phyloP scores from a whole-genome alignment of 345 rosid species.

The Euclidium syriacum region DNA sequence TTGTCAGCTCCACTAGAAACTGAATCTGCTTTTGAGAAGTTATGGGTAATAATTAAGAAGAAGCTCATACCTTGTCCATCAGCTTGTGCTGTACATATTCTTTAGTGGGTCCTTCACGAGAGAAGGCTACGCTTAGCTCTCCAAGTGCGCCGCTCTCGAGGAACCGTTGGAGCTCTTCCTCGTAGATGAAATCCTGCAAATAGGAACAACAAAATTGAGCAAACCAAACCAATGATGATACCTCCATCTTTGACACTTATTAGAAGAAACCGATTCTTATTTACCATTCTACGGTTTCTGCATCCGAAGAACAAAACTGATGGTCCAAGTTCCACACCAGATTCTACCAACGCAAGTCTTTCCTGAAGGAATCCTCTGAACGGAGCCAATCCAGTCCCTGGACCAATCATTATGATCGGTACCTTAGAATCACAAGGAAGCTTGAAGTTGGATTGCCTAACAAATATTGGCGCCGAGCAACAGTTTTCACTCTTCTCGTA shows the following conservation, averaged over 20 bases:
- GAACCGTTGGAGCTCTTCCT: constrained; percentile 73
- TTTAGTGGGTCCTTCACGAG: constrained; percentile 93
- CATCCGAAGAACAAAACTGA: constrained; percentile 87
- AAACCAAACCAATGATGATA: not conserved
- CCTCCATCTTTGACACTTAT: too few species aligned
- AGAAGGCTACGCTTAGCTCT: constrained; percentile 77
- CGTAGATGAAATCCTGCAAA: constrained; percentile 79
- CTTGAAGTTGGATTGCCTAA: constrained; percentile 88
- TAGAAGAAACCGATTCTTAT: too few species aligned
- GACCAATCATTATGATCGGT: constrained; percentile 93
- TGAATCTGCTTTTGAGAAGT: too few species aligned
- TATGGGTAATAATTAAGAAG: too few species aligned
- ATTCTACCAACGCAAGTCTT: constrained; percentile 66
- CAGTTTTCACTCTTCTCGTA: constrained; percentile 59
- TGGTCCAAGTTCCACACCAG: constrained; percentile 75
- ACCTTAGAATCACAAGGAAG: constrained; percentile 72
- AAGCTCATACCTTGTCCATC: constrained; percentile 60
- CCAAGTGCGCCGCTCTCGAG: constrained; percentile 69
- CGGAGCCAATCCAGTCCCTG: constrained; percentile 98
- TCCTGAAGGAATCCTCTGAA: constrained; percentile 99
- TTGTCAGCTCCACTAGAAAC: not conserved
- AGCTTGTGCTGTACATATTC: constrained; percentile 96
- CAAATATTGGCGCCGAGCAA: constrained; percentile 81
- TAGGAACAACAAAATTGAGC: not conserved
- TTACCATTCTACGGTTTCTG: constrained; percentile 87